Conservation (phyloP, 2,329 filamentous ascomycete genomes). For the Talaromyces verruculosus region DNA sequence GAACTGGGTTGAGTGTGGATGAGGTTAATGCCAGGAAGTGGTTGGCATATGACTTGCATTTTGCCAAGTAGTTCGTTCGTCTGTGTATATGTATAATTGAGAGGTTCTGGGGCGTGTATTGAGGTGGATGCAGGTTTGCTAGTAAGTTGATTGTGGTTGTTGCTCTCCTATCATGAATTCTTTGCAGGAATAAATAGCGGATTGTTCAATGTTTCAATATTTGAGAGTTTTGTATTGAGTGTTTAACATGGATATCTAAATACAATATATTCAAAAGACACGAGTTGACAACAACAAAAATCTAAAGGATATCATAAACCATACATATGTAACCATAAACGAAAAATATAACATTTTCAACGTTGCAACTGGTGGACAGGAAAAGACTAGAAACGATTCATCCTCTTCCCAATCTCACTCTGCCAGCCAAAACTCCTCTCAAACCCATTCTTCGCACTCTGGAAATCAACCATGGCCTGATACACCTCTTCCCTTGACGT, state of each 20-base stretch:
- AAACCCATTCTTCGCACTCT: constrained; percentile 72
- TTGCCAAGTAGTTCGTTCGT: constrained; percentile 72
- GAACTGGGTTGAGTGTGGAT: constrained; percentile 77
- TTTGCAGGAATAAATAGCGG: neutral
- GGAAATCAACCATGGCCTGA: constrained; percentile 74
- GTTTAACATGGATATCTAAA: neutral
- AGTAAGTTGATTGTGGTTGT: constrained; percentile 2
- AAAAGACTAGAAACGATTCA: constrained; percentile 46
- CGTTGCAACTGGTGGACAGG: too few relatives aligned
- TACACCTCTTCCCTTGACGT: constrained; percentile 70
- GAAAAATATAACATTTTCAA: too few relatives aligned
- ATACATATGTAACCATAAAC: neutral
- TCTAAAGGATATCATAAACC: constrained; percentile 9
- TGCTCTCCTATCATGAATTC: neutral
- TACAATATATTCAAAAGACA: neutral
- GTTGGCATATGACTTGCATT: constrained; percentile 96
- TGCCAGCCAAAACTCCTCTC: constrained; percentile 76
- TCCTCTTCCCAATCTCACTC: constrained; percentile 81
- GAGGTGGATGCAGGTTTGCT: neutral
- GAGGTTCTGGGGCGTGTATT: neutral
- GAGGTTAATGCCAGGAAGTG: constrained; percentile 84
- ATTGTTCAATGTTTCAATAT: neutral
- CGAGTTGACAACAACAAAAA: neutral
- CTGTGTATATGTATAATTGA: neutral
- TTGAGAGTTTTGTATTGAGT: neutral